Evolutionary conservation across 768 basidiomycete species (phyloP), one percentile per base, ranked within the genome.

Genomic region (Hericium rajendrae): DNA sequence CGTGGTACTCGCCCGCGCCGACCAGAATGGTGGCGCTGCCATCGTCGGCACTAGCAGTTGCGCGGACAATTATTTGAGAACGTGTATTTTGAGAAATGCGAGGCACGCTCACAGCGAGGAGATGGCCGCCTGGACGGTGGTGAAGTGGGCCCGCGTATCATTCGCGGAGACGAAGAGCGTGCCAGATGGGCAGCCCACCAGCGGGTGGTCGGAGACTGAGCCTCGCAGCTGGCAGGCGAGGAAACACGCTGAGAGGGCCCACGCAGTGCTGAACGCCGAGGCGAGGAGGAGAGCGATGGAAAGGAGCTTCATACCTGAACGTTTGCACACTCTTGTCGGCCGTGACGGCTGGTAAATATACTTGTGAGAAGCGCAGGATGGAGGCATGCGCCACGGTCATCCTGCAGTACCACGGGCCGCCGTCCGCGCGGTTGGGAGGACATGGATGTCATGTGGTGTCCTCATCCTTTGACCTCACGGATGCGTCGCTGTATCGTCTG

Each of bases 151-250:
- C 51, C 68, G 67, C 0, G 65, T 57, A 63, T 85, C 77, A 4
- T 66, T 76, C 37, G 66, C 58, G 41, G 82, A 84, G 20, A 86
- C 84, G 57, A 77, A 85, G 3, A 86, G 68, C 0, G 83, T 85
- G 10, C 79, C 81, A 6, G 59, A n/a, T 0, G 81, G 81, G 63
- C 85, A 86, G 9, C 79, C 81, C 1, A 54, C 16, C 11, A 83
- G 68, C 15, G 83, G 77, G 3, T 78, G 78, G 3, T 65, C 49
- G 0, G 66, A 64, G 0, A 58, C 51, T 2, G 76, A 64, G 57
- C 83, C 83, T 63, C 78, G 71, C 24, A 78, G 62, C 61, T 85
- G 84, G 61, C 83, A 85, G 3, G 69, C 40, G 16, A 75, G 52
- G 61, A 78, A 79, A 15, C 65, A 55, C 0, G 80, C 74, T 2